Evolutionary conservation across 2,329 filamentous ascomycete genomes (phyloP).

Genomic region (Albophoma yamanashiensis): DNA sequence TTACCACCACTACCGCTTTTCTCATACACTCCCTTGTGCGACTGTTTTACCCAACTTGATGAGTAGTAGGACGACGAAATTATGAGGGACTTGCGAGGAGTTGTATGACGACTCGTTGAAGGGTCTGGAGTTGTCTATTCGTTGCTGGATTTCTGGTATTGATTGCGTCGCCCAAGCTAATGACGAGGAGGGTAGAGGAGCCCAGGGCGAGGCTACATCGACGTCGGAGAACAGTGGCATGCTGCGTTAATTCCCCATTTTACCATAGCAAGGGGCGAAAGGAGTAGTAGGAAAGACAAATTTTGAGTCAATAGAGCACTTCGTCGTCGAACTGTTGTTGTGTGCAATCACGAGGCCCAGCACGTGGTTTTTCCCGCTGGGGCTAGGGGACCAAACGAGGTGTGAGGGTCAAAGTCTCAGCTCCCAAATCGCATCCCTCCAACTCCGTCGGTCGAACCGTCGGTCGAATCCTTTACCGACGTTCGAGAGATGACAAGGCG

Average conservation of each 20-base stretch:
- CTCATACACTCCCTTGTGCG: slow-evolving; percentile 3
- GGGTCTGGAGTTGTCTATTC: not conserved
- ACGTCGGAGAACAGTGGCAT: slow-evolving; percentile 11
- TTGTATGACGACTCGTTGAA: slow-evolving; percentile 3
- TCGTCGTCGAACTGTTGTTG: not conserved
- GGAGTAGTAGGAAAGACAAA: slow-evolving; percentile 18
- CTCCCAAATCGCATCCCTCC: not conserved
- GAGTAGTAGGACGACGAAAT: slow-evolving; percentile 11
- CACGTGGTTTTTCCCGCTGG: not conserved
- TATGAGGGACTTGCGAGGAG: slow-evolving; percentile 8
- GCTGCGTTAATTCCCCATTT: slow-evolving; percentile 15
- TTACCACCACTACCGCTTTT: slow-evolving; percentile 18
- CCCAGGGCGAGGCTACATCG: slow-evolving; percentile 6
- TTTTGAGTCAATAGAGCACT: not conserved
- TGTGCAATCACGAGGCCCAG: not conserved
- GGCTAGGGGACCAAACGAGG: not conserved
- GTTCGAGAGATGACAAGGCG: not conserved
- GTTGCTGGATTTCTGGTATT: not conserved
- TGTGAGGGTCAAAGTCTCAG: not conserved
- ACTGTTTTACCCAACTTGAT: slow-evolving; percentile 4
- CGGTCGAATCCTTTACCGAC: too few relatives aligned
- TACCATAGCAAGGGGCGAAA: slow-evolving; percentile 24
- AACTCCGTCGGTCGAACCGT: too few relatives aligned
- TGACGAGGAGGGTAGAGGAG: not conserved
- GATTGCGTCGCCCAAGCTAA: not conserved